phyloP scores from a whole-genome alignment of 2,329 filamentous ascomycete species.

The Penicillium sp. region DNA sequence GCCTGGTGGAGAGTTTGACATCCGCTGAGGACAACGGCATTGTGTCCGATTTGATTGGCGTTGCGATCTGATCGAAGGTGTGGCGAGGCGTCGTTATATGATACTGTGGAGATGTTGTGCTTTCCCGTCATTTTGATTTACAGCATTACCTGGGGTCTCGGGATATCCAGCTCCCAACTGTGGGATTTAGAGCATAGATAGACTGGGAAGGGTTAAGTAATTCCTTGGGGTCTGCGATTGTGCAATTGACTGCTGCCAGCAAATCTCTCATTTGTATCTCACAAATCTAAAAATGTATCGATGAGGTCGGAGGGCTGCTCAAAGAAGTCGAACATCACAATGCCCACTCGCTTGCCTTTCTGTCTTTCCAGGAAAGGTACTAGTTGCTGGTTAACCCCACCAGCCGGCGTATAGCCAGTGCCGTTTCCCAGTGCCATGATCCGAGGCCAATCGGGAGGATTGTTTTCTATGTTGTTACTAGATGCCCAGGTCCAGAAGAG shows the following conservation, averaged over 20 bases:
- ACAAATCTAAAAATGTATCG: slow-evolving; percentile 37
- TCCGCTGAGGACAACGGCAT: slow-evolving; percentile 1
- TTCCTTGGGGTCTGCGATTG: no score
- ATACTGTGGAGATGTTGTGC: no score
- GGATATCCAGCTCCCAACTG: no score
- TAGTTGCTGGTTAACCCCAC: slow-evolving; percentile 50
- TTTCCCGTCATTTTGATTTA: no score
- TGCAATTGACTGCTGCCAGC: background rate
- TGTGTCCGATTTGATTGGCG: background rate
- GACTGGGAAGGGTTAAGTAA: no score
- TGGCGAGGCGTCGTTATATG: no score
- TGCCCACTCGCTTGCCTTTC: slow-evolving; percentile 49
- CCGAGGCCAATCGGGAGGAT: slow-evolving; percentile 44
- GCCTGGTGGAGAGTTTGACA: background rate
- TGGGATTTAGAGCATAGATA: no score
- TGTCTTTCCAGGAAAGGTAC: slow-evolving; percentile 37
- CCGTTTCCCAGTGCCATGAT: slow-evolving; percentile 51
- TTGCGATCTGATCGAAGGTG: background rate
- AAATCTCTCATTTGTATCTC: background rate
- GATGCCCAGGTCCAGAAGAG: slow-evolving; percentile 53
- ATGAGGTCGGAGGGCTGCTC: slow-evolving; percentile 47
- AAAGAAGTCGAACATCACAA: slow-evolving; percentile 56
- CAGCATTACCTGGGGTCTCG: no score
- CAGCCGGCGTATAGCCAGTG: slow-evolving; percentile 36
- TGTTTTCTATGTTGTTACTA: slow-evolving; percentile 43